These are phyloP conservation scores for Ceratocystis eucalypticola DNA, from an alignment of 2,329 filamentous ascomycete species.

Conservation along the genomic window DNA sequence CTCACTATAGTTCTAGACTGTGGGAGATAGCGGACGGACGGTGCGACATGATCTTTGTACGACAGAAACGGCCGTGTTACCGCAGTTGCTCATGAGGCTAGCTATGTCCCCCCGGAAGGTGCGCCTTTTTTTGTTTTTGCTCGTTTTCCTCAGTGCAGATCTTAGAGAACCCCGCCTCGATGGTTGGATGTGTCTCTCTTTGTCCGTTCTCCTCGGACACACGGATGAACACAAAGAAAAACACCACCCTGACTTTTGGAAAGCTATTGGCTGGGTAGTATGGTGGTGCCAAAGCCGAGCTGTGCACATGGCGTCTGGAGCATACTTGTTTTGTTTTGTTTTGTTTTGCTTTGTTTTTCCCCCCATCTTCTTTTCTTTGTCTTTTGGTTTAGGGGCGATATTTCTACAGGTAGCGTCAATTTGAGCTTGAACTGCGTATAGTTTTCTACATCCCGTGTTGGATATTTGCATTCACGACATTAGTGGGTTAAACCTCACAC, in stretches of 20 bases:
- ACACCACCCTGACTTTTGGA: neutral
- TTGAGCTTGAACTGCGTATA: neutral
- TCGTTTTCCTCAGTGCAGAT: neutral
- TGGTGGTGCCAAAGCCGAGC: neutral
- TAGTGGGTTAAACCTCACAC: neutral
- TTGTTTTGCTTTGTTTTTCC: neutral
- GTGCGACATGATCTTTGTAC: neutral
- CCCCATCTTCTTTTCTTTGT: neutral
- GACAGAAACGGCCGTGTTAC: neutral
- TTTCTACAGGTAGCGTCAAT: neutral
- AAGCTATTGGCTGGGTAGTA: neutral
- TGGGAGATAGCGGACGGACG: neutral
- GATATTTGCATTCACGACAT: neutral
- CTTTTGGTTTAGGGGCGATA: neutral
- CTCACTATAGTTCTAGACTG: neutral
- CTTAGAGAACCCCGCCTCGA: neutral
- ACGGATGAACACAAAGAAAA: neutral
- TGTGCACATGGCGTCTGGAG: slow-evolving; percentile 9
- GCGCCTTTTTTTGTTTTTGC: neutral
- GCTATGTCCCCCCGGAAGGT: neutral
- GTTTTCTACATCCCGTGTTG: neutral
- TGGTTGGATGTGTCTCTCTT: neutral
- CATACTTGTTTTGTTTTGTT: slow-evolving; percentile 3
- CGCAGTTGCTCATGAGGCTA: neutral
- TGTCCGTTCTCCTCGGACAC: neutral